Base-by-base conservation (phyloP, 75 land plant species). In the Cunninghamia lanceolata region DNA sequence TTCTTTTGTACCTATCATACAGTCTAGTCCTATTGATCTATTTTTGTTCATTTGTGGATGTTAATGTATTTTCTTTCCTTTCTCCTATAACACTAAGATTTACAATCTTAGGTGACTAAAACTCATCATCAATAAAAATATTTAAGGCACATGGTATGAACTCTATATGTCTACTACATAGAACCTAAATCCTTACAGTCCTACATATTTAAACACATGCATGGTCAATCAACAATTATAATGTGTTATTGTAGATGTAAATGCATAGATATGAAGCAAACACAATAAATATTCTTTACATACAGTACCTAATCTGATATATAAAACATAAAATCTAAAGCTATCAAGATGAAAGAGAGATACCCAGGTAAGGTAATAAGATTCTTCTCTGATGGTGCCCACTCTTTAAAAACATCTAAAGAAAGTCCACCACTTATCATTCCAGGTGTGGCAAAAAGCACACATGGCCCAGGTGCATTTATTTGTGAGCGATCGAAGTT, bases 391-490 rank as follows among this genome's bases (percentile, higher is more conserved):
- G 90, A 97, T 45, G 99, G 97, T 79, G 99, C 99, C 99, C 99
- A 98, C 19, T 91, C 95, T 91, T 92, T 98, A 63, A 98, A 96
- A 32, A 95, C 99, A 85, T 98, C 99, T 86, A 98, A 93, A 28
- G 99, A 95, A 73, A 97, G 95, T 9, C 99, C 99, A 56, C 99
- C 99, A 93, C 86, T 94, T 3, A 98, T 86, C 99, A 95, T 95
- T 74, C 99, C 99, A 79, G 99, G 99, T 40, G 99, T 97, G 0
- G 99, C 99, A 92, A 98, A 98, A 53, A 98, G 96, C 83, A 98
- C 97, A 92, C 97, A 97, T 34, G 99, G 99, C 70, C 99, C 99
- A 77, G 96, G 94, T 63, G 95, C 94, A 89, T 94, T 87, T 42
- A 98, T 89, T 87, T 94, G 78, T 63, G 99, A 92, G 34, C 96